These are phyloP conservation scores for Collybiopsis confluens DNA, from an alignment of 768 basidiomycete species.

Conservation along the genomic window DNA sequence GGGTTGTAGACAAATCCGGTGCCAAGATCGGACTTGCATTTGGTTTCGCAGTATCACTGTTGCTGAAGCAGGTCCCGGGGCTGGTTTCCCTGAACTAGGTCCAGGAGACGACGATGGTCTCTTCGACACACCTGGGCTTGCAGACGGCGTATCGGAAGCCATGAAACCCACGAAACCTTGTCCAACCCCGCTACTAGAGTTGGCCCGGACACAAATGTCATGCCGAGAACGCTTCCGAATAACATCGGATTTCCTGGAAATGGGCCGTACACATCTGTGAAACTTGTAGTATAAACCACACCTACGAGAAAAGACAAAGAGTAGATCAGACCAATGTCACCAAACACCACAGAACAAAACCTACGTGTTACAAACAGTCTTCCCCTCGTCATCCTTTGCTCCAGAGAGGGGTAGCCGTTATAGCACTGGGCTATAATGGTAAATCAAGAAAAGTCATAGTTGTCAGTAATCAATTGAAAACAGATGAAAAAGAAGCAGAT, in stretches of 20 bases:
- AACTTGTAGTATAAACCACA: conserved; percentile 85
- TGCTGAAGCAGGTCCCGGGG: background rate
- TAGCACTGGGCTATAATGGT: conserved; percentile 69
- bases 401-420: conserved; percentile 87
- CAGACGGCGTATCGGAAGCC: conserved; percentile 64
- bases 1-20: conserved; percentile 62
- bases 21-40: conserved; percentile 49
- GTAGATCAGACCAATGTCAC: conserved; percentile 10
- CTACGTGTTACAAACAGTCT: conserved; percentile 88
- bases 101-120: conserved; percentile 60
- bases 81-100: conserved; percentile 19
- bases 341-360: conserved; percentile 23
- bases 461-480: conserved; percentile 15
- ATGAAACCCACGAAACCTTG: no score
- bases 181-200: conserved; percentile 16
- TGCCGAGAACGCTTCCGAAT: conserved; percentile 85
- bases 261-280: conserved; percentile 80
- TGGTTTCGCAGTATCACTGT: background rate
- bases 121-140: conserved; percentile 68
- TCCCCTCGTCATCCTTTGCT: conserved; percentile 88
- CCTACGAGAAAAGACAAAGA: conserved; percentile 29
- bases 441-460: background rate
- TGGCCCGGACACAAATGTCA: conserved; percentile 62
- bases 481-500: conserved; percentile 6
- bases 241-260: conserved; percentile 89